Conservation (phyloP, 371 early-diverging fungal species). For the Lichtheimia hyalospora region DNA sequence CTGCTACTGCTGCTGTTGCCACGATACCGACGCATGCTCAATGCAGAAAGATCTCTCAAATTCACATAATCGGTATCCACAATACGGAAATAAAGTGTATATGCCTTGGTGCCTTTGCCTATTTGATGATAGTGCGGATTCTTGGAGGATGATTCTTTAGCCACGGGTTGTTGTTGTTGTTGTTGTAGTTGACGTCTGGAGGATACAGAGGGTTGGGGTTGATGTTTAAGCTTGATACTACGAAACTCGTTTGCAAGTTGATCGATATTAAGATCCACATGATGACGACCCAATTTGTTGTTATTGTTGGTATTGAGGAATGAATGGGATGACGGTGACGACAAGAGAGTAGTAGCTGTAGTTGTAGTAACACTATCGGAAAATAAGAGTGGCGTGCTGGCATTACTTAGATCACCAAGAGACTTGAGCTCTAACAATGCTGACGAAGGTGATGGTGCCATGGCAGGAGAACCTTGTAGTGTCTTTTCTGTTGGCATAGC, state of each 20-base stretch:
- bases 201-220: not conserved
- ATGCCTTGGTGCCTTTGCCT: not conserved
- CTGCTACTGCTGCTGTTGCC: not conserved
- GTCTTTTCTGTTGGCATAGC: conserved; percentile 38
- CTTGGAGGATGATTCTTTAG: too few relatives aligned
- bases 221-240: conserved; percentile 11
- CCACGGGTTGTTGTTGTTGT: not conserved
- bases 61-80: conserved; percentile 46
- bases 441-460: not conserved
- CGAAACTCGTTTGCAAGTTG: conserved; percentile 19
- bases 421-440: conserved; percentile 13
- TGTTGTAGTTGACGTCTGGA: conserved; percentile 1
- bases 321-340: conserved; percentile 15
- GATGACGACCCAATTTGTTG: conserved; percentile 2
- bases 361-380: conserved; percentile 19
- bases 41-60: conserved; percentile 22
- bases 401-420: not conserved
- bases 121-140: too few relatives aligned
- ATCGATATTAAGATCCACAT: conserved; percentile 12
- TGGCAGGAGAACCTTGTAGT: not conserved
- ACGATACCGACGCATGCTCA: not conserved
- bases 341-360: conserved; percentile 13
- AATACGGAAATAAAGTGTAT: conserved; percentile 39
- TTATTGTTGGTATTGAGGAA: conserved; percentile 9
- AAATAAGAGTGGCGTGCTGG: conserved; percentile 17